phyloP scores from a whole-genome alignment of 139 green algal species.

The Mesotaenium endlicherianum region DNA sequence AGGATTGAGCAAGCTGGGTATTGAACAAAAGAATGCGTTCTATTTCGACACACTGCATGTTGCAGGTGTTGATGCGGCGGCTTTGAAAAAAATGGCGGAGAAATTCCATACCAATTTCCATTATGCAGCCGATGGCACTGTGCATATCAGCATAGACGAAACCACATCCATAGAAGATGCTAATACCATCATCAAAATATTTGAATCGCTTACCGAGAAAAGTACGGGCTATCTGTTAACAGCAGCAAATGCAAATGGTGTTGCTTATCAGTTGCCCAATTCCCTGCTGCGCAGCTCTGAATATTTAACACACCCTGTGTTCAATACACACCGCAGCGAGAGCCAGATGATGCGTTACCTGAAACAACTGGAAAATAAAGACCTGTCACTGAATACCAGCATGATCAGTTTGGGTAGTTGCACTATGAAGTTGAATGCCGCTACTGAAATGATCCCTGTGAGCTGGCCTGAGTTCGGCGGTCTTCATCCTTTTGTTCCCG shows the following conservation, averaged over 20 bases:
- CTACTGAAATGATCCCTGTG: constrained; percentile 96
- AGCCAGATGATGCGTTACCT: constrained; percentile 93
- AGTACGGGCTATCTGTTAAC: too few species aligned
- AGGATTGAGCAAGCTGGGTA: constrained; percentile 70
- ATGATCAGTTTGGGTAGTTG: constrained; percentile 98
- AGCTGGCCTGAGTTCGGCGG: constrained; percentile 93
- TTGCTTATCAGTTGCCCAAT: too few species aligned
- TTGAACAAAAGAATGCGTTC: too few species aligned
- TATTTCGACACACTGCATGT: constrained; percentile 65
- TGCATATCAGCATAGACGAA: too few species aligned
- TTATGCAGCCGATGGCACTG: too few species aligned
- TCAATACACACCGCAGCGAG: constrained; percentile 60
- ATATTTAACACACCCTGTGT: constrained; percentile 60
- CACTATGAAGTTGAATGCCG: constrained; percentile 99
- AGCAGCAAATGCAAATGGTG: too few species aligned
- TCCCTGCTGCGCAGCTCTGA: too few species aligned
- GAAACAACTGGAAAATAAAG: constrained; percentile 90
- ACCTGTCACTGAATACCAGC: constrained; percentile 88
- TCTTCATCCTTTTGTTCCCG: constrained; percentile 92
- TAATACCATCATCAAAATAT: too few species aligned
- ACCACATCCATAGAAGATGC: too few species aligned
- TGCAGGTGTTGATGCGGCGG: constrained; percentile 42
- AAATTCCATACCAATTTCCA: too few species aligned
- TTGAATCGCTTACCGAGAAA: too few species aligned
- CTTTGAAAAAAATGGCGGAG: constrained; percentile 44